phyloP scores from a whole-genome alignment of 2,329 filamentous ascomycete genomes.

The Aspergillus caelatus region DNA sequence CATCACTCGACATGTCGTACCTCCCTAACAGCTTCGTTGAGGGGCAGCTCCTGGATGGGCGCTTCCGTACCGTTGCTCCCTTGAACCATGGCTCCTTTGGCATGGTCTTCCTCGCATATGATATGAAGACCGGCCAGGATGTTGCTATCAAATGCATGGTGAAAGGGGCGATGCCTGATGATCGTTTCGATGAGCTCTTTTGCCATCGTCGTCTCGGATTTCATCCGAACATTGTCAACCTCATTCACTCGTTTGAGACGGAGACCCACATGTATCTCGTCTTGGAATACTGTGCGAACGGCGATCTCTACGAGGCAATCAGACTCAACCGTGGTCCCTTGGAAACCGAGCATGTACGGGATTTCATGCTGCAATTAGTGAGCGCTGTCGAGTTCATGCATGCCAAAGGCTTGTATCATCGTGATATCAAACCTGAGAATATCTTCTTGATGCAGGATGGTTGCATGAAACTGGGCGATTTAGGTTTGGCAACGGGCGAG shows the following conservation, averaged over 20 bases:
- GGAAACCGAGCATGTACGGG: conserved; percentile 93
- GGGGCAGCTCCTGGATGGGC: conserved; percentile 57
- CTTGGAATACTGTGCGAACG: conserved; percentile 91
- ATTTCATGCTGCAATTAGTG: conserved; percentile 94
- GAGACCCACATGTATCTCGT: conserved; percentile 88
- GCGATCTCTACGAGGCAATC: conserved; percentile 97
- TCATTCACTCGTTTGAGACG: conserved; percentile 89
- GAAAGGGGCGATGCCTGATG: conserved; percentile 76
- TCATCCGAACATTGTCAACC: conserved; percentile 92
- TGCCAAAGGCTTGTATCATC: conserved; percentile 86
- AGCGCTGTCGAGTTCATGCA: conserved; percentile 90
- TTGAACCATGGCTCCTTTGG: conserved; percentile 99
- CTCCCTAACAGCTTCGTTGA: conserved; percentile 40
- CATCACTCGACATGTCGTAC: conserved; percentile 34
- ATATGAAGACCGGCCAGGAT: conserved; percentile 72
- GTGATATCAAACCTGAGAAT: conserved; percentile 99
- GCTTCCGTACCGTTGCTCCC: conserved; percentile 87
- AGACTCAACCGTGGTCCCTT: conserved; percentile 82
- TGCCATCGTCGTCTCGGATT: conserved; percentile 77
- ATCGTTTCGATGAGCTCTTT: conserved; percentile 63
- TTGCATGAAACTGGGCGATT: conserved; percentile 94
- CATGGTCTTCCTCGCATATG: conserved; percentile 93
- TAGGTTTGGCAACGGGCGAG: conserved; percentile 87
- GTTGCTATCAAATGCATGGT: conserved; percentile 97
- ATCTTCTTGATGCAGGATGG: conserved; percentile 89